A percentile compares a stretch with the other conserved stretches of the same genome.
phyloP scores from a whole-genome alignment of 495 filamentous ascomycete genomes.

The Choiromyces venosus region DNA sequence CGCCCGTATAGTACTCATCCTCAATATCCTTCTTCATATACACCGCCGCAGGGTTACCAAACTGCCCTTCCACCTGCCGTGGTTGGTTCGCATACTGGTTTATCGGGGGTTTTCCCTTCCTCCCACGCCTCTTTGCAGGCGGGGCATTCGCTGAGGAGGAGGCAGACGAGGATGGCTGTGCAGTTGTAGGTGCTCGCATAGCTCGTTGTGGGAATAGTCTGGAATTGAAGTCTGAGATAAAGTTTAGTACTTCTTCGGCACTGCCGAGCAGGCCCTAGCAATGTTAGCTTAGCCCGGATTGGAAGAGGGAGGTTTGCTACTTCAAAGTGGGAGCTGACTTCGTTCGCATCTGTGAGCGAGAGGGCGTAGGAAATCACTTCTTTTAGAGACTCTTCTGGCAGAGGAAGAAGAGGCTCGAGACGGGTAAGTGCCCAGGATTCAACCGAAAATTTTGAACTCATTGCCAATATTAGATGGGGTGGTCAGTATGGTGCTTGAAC shows the following conservation, averaged over 20 bases:
- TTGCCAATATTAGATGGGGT: not conserved
- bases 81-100: constrained; percentile 27
- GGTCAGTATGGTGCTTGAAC: not conserved
- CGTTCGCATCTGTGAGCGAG: constrained; percentile 60
- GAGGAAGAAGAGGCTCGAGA: constrained; percentile 68
- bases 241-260: constrained; percentile 76
- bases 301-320: constrained; percentile 5
- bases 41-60: constrained; percentile 24
- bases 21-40: constrained; percentile 39
- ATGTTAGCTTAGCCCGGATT: constrained; percentile 5
- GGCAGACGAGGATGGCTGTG: constrained; percentile 10
- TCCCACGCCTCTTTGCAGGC: constrained; percentile 18
- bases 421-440: constrained; percentile 53
- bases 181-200: constrained; percentile 31
- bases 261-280: constrained; percentile 72
- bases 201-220: constrained; percentile 46
- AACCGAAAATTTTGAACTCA: constrained; percentile 44
- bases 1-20: constrained; percentile 36
- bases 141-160: constrained; percentile 20
- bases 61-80: constrained; percentile 40
- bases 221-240: constrained; percentile 85
- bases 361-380: constrained; percentile 76
- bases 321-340: constrained; percentile 75
- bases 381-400: constrained; percentile 74
- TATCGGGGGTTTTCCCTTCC: constrained; percentile 18